These are phyloP conservation scores for Talaromyces wortmannii DNA, from an alignment of 495 filamentous ascomycete species.

Conservation along the genomic window DNA sequence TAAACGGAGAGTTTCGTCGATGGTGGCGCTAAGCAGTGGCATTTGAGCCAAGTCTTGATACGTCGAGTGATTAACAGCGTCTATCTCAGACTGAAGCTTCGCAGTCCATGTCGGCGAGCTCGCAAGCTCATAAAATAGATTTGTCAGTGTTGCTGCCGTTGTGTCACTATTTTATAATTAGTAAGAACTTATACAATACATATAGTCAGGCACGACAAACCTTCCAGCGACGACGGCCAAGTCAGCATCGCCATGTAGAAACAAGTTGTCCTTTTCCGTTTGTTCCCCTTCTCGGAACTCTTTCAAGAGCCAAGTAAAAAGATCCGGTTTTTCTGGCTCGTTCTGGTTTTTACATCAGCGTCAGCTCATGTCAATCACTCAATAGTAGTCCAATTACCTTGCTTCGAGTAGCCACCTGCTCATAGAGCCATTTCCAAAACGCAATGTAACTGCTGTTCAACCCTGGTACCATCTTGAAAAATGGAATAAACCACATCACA, in stretches of 20 bases:
- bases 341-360: background rate
- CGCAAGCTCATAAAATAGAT: slow-evolving; percentile 30
- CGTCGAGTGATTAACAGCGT: background rate
- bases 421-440: slow-evolving; percentile 1
- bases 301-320: background rate
- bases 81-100: slow-evolving; percentile 1
- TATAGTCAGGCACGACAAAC: background rate
- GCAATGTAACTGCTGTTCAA: slow-evolving; percentile 4
- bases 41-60: slow-evolving; percentile 3
- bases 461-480: slow-evolving; percentile 2
- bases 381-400: background rate
- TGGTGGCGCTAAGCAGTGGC: slow-evolving; percentile 34
- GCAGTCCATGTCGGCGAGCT: background rate
- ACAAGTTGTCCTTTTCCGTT: slow-evolving; percentile 7
- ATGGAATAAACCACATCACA: background rate
- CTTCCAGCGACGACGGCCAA: slow-evolving; percentile 28
- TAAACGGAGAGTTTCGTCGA: slow-evolving; percentile 48
- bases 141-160: slow-evolving; percentile 24
- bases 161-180: slow-evolving; percentile 25
- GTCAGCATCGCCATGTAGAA: slow-evolving; percentile 18
- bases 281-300: slow-evolving; percentile 1
- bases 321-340: slow-evolving; percentile 3
- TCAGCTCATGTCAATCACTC: background rate
- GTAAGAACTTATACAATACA: background rate
- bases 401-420: background rate